Percentiles rank a stretch among this genome's conserved stretches.
phyloP scores from a whole-genome alignment of 1,284 basidiomycete genomes.

The Schizophyllum amplum region DNA sequence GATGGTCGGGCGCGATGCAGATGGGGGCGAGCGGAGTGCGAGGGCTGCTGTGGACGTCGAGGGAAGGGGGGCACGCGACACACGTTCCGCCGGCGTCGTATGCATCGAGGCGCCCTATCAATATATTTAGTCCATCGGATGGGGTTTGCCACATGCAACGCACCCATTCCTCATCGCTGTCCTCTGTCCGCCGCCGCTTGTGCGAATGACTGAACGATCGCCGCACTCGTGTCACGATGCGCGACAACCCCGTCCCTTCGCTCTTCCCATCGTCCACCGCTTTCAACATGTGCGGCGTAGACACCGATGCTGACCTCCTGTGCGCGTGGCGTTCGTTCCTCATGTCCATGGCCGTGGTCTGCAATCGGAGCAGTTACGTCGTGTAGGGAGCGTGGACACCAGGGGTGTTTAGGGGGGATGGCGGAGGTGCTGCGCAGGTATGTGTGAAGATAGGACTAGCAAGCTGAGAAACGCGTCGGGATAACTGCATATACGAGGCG shows the following conservation, averaged over 20 bases:
- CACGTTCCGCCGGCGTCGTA: background rate
- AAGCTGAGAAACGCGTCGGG: background rate
- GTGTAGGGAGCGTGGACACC: too few species aligned
- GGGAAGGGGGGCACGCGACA: background rate
- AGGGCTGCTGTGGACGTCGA: background rate
- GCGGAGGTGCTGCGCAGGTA: background rate
- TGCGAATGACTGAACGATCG: background rate
- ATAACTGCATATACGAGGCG: background rate
- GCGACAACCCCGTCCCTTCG: background rate
- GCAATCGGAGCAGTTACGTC: background rate
- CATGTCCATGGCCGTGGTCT: background rate
- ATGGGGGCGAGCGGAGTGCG: constrained; percentile 13
- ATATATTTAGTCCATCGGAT: background rate
- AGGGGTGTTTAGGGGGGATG: background rate
- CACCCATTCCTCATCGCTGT: background rate
- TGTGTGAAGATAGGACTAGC: background rate
- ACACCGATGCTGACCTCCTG: background rate
- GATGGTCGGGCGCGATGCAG: constrained; percentile 47
- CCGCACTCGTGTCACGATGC: background rate
- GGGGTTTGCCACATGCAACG: background rate
- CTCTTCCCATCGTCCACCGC: background rate
- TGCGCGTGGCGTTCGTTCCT: background rate
- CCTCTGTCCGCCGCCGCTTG: background rate
- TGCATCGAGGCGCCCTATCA: background rate
- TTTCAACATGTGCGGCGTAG: background rate